Conservation (phyloP, 768 basidiomycete species). For the Pisolithus marmoratus region DNA sequence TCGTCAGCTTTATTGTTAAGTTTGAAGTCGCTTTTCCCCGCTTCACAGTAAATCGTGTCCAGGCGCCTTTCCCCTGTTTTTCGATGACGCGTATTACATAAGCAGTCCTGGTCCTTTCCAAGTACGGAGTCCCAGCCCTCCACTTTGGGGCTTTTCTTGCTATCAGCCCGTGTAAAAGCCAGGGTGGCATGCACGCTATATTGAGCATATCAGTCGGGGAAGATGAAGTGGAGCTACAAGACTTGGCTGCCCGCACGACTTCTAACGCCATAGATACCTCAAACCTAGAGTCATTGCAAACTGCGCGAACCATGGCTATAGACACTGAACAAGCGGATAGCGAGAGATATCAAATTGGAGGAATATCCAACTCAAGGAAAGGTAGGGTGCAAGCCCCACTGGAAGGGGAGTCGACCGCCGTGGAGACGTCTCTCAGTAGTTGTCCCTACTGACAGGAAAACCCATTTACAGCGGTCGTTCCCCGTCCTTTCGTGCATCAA, state of each 20-base stretch:
- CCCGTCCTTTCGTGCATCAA: background rate
- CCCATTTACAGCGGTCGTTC: constrained; percentile 17
- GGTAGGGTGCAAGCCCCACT: constrained; percentile 11
- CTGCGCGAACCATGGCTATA: constrained; percentile 2
- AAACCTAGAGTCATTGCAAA: constrained; percentile 6
- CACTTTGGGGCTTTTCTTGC: too few species aligned
- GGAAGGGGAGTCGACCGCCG: constrained; percentile 20
- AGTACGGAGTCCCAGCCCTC: too few species aligned
- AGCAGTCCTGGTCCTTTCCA: too few species aligned
- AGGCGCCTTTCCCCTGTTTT: too few species aligned
- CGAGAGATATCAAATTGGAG: constrained; percentile 11
- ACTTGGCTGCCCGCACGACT: constrained; percentile 2
- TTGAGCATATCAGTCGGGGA: too few species aligned
- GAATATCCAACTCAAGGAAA: constrained; percentile 10
- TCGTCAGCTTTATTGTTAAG: too few species aligned
- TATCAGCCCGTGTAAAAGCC: background rate
- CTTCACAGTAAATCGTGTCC: too few species aligned
- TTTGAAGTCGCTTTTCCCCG: too few species aligned
- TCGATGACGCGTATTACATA: too few species aligned
- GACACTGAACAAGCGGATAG: background rate
- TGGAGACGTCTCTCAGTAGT: constrained; percentile 8
- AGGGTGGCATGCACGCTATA: background rate
- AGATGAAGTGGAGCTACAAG: constrained; percentile 16
- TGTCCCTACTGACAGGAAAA: background rate
- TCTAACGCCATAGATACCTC: background rate